A percentile compares a stretch with the other conserved stretches of the same genome.
These are phyloP conservation scores for Ophiostoma fasciatum DNA, from an alignment of 2,329 filamentous ascomycete species.

Conservation along the genomic window DNA sequence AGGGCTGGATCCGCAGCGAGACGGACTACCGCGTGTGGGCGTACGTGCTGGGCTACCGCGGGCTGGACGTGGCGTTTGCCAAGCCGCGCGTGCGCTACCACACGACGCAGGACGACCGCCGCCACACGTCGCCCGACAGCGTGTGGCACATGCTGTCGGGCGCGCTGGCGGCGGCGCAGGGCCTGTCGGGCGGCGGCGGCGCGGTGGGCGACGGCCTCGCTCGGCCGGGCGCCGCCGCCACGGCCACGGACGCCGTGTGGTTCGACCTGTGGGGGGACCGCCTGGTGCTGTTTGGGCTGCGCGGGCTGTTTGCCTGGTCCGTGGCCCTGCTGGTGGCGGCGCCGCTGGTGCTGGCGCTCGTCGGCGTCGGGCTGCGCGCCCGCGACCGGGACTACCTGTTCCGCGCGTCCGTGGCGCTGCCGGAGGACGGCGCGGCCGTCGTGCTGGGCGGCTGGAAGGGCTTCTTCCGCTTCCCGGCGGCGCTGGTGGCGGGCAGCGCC, in stretches of 20 bases:
- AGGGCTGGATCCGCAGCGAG: constrained; percentile 63
- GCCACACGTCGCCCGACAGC: constrained; percentile 54
- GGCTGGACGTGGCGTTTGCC: constrained; percentile 86
- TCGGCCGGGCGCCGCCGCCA: constrained; percentile 53
- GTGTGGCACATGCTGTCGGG: constrained; percentile 95
- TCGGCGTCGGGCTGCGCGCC: constrained; percentile 54
- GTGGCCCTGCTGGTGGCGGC: constrained; percentile 68
- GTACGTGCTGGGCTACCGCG: constrained; percentile 63
- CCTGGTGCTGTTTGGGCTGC: constrained; percentile 65
- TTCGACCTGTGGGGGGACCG: constrained; percentile 77
- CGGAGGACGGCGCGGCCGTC: constrained; percentile 26
- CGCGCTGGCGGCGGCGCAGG: constrained; percentile 58
- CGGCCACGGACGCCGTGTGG: constrained; percentile 62
- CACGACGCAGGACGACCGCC: constrained; percentile 73
- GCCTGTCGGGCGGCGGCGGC: constrained; percentile 49
- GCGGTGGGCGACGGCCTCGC: too few relatives aligned
- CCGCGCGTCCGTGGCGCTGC: constrained; percentile 32
- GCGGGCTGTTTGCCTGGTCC: constrained; percentile 78
- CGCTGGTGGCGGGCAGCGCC: constrained; percentile 51
- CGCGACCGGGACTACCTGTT: constrained; percentile 84
- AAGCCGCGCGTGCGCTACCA: constrained; percentile 78
- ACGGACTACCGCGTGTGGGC: constrained; percentile 85
- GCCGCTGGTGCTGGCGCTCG: constrained; percentile 55
- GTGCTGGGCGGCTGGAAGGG: constrained; percentile 63
- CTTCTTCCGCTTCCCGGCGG: constrained; percentile 69